Percentiles rank a stretch among this genome's conserved stretches.
Evolutionary conservation across 176 grass and related monocot species (phyloP).

Genomic region (Rhipidocladum racemiflorum): DNA sequence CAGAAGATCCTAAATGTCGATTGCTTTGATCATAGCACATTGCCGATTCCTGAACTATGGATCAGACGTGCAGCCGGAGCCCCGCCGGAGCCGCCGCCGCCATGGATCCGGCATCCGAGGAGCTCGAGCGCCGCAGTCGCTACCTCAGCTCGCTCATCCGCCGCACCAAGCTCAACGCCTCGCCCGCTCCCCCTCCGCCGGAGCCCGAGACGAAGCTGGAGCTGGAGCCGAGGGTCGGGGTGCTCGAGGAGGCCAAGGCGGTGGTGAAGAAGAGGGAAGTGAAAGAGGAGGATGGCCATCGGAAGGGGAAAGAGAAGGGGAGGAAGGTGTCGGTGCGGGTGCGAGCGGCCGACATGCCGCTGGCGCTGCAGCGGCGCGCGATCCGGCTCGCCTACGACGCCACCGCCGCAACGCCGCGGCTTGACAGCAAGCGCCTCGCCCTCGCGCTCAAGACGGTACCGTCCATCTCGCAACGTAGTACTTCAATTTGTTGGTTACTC

Average conservation of each 20-base stretch:
- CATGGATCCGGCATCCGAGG: slow-evolving; percentile 75
- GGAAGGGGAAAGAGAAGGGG: slow-evolving; percentile 10
- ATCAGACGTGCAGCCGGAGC: too few species aligned
- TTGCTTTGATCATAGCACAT: too few species aligned
- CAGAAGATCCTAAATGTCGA: too few species aligned
- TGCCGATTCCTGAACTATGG: too few species aligned
- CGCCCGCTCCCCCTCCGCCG: slow-evolving; percentile 8
- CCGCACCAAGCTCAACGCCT: slow-evolving; percentile 52
- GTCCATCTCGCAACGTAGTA: background rate
- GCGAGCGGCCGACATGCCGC: slow-evolving; percentile 76
- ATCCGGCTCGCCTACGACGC: slow-evolving; percentile 62
- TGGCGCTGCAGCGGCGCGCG: slow-evolving; percentile 64
- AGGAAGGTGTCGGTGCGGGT: slow-evolving; percentile 52
- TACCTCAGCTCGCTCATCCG: slow-evolving; percentile 82
- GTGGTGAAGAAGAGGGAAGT: slow-evolving; percentile 25
- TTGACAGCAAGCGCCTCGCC: slow-evolving; percentile 81
- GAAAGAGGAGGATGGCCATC: background rate
- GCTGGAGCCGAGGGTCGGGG: background rate
- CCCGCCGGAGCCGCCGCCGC: background rate
- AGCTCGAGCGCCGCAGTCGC: slow-evolving; percentile 84
- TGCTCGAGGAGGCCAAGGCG: slow-evolving; percentile 7
- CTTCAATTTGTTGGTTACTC: background rate
- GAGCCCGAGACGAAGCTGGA: background rate
- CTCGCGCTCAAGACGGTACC: slow-evolving; percentile 86
- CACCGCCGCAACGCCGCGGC: slow-evolving; percentile 58